Evolutionary conservation across 768 basidiomycete species (phyloP).

Genomic region (Mycena metata): DNA sequence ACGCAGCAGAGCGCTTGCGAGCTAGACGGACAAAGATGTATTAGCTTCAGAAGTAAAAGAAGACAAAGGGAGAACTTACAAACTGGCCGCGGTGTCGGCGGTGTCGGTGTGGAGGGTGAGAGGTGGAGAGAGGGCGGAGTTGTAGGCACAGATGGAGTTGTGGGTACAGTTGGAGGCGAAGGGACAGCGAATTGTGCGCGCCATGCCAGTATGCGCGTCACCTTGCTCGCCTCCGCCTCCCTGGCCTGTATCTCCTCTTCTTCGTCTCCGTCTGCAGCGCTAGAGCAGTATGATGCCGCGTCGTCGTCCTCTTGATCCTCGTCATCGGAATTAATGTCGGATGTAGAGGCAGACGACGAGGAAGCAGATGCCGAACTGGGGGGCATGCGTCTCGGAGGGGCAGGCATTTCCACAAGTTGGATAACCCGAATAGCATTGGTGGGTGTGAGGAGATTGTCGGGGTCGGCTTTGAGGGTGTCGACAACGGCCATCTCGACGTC

Average conservation of each 20-base stretch:
- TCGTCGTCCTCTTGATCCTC: constrained; percentile 53
- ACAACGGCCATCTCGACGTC: constrained; percentile 47
- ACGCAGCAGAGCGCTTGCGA: constrained; percentile 28
- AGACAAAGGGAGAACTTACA: constrained; percentile 16
- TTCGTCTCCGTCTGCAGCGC: constrained; percentile 47
- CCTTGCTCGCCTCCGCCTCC: constrained; percentile 60
- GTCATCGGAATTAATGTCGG: constrained; percentile 46
- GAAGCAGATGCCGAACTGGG: constrained; percentile 56
- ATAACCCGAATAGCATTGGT: constrained; percentile 71
- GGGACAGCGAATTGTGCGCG: constrained; percentile 57
- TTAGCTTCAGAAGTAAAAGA: constrained; percentile 3
- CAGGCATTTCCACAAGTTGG: constrained; percentile 77
- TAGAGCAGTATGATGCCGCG: constrained; percentile 49
- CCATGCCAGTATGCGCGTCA: constrained; percentile 82
- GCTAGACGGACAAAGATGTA: not conserved
- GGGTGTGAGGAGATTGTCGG: constrained; percentile 61
- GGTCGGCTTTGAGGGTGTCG: constrained; percentile 46
- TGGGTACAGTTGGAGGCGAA: not conserved
- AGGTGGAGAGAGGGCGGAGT: constrained; percentile 5
- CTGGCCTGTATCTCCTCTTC: constrained; percentile 61
- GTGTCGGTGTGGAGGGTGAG: not conserved
- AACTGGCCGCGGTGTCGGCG: not conserved
- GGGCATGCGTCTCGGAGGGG: constrained; percentile 60
- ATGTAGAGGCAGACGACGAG: constrained; percentile 51
- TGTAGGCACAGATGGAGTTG: not conserved